phyloP scores from a whole-genome alignment of 2,329 filamentous ascomycete genomes.

The Juglanconis juglandina region DNA sequence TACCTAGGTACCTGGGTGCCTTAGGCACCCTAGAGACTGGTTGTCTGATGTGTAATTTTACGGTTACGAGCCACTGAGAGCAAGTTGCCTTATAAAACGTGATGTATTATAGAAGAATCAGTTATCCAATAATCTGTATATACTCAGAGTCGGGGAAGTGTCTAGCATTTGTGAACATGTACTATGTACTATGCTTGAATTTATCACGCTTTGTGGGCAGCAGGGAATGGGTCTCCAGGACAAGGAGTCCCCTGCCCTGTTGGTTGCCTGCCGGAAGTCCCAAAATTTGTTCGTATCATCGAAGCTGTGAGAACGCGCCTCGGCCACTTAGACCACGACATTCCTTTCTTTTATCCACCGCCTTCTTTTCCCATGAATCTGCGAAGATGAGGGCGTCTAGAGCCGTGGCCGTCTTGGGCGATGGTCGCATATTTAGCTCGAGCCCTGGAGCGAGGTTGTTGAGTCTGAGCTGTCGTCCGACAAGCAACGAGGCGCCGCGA shows the following conservation, averaged over 20 bases:
- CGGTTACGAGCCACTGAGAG: too few species aligned
- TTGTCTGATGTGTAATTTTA: too few species aligned
- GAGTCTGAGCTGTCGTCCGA: slow-evolving; percentile 28
- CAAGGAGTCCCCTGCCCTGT: neutral
- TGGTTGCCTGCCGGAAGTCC: slow-evolving; percentile 17
- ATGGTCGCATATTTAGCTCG: slow-evolving; percentile 32
- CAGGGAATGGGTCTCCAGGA: neutral
- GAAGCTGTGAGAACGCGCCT: slow-evolving; percentile 6
- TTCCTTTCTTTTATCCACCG: slow-evolving; percentile 17
- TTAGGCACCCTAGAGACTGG: too few species aligned
- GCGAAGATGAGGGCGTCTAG: slow-evolving; percentile 38
- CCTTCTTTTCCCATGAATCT: slow-evolving; percentile 20
- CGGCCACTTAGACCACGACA: slow-evolving; percentile 11
- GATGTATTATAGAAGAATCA: too few species aligned
- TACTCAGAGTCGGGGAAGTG: too few species aligned
- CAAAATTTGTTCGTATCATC: slow-evolving; percentile 16
- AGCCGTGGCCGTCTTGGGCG: slow-evolving; percentile 35
- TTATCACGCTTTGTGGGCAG: too few species aligned
- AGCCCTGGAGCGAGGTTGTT: slow-evolving; percentile 32
- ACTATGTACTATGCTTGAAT: too few species aligned
- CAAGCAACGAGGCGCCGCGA: slow-evolving; percentile 26
- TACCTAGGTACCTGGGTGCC: too few species aligned
- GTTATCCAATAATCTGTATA: too few species aligned
- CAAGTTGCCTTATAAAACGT: too few species aligned
- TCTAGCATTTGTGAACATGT: too few species aligned